phyloP scores from a whole-genome alignment of 164 flowering plant species.

The Umbellularia californica region DNA sequence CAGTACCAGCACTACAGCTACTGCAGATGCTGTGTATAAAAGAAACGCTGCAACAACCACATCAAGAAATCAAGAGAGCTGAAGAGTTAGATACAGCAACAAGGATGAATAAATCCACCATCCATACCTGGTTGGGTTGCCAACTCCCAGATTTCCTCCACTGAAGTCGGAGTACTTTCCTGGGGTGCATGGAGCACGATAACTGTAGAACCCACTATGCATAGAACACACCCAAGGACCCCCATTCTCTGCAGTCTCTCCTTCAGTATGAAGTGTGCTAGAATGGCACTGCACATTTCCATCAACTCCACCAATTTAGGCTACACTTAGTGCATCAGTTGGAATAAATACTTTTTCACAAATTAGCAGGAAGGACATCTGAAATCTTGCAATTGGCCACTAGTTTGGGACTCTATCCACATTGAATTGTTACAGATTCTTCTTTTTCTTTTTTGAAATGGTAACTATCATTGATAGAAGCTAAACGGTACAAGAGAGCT shows the following conservation, averaged over 20 bases:
- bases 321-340: too few relatives aligned
- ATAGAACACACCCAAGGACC: constrained; percentile 72
- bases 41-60: constrained; percentile 56
- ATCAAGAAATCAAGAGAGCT: background rate
- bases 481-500: too few relatives aligned
- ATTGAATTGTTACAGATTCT: too few relatives aligned
- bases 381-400: too few relatives aligned
- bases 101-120: constrained; percentile 5
- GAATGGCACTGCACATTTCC: constrained; percentile 54
- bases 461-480: too few relatives aligned
- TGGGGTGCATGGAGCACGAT: constrained; percentile 95
- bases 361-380: too few relatives aligned
- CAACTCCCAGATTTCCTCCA: constrained; percentile 75
- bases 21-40: constrained; percentile 53
- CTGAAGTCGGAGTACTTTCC: constrained; percentile 72
- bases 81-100: background rate
- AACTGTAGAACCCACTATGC: constrained; percentile 91
- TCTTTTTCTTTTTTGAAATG: too few relatives aligned
- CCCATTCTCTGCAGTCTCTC: constrained; percentile 75
- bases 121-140: constrained; percentile 80
- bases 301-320: constrained; percentile 1
- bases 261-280: constrained; percentile 86
- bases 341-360: too few relatives aligned
- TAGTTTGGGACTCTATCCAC: too few relatives aligned
- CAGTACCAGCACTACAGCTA: constrained; percentile 56